Conservation (phyloP, 2,329 filamentous ascomycete species). For the Ophiostoma fasciatum region DNA sequence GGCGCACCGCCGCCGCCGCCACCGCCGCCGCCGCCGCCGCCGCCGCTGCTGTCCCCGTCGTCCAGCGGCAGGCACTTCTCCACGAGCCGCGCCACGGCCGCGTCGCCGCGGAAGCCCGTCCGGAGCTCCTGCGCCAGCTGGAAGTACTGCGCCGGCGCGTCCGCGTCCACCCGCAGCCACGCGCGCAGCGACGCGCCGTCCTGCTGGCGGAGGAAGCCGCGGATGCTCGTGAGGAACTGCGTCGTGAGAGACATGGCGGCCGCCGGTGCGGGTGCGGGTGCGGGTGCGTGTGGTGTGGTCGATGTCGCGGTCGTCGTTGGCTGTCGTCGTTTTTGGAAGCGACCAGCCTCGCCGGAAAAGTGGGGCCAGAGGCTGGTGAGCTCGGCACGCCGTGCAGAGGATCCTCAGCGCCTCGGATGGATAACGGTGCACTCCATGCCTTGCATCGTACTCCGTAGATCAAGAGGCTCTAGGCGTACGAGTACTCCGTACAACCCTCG, state of each 20-base stretch:
- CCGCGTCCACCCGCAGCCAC: slow-evolving; percentile 63
- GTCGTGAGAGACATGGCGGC: slow-evolving; percentile 11
- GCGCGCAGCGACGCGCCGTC: slow-evolving; percentile 52
- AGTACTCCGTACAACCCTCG: too few relatives aligned
- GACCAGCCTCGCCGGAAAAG: too few relatives aligned
- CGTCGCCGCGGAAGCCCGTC: slow-evolving; percentile 32
- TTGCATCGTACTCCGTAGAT: too few relatives aligned
- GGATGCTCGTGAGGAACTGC: slow-evolving; percentile 13
- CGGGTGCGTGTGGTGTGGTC: too few relatives aligned
- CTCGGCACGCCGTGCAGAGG: too few relatives aligned
- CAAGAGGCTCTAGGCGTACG: too few relatives aligned
- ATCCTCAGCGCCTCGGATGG: too few relatives aligned
- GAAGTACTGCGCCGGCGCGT: slow-evolving; percentile 50
- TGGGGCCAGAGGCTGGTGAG: too few relatives aligned
- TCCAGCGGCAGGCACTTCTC: slow-evolving; percentile 49
- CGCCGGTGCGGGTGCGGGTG: too few relatives aligned
- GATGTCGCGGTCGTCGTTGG: too few relatives aligned
- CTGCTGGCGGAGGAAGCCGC: slow-evolving; percentile 9
- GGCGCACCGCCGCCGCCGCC: slow-evolving; percentile 42
- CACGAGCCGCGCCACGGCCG: slow-evolving; percentile 47
- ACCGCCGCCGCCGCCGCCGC: slow-evolving; percentile 47
- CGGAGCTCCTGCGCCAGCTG: slow-evolving; percentile 54
- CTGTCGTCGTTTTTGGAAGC: too few relatives aligned
- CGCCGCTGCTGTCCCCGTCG: slow-evolving; percentile 42
- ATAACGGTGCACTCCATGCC: too few relatives aligned